phyloP scores from a whole-genome alignment of 805 yeast species.

The Starmera quercuum region DNA sequence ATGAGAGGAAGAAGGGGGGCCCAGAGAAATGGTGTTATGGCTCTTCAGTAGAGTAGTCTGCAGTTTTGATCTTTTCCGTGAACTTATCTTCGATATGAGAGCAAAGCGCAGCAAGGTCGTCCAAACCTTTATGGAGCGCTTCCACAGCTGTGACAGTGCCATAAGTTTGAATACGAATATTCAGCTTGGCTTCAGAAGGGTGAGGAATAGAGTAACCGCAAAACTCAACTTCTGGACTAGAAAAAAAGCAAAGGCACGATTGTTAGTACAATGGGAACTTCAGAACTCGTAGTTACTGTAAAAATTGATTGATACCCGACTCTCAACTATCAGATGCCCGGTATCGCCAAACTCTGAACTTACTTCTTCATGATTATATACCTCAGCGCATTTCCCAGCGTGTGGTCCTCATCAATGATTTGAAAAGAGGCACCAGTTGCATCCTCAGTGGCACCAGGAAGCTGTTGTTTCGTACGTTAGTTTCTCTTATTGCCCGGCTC shows the following conservation, averaged over 20 bases:
- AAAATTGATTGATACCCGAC: neutral
- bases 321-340: too few relatives aligned
- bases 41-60: conserved; percentile 40
- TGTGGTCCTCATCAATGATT: conserved; percentile 90
- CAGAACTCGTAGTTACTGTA: too few relatives aligned
- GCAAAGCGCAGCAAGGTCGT: conserved; percentile 78
- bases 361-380: conserved; percentile 89
- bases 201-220: conserved; percentile 99
- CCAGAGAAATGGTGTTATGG: conserved; percentile 30
- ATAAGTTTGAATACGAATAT: conserved; percentile 90
- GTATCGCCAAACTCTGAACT: conserved; percentile 4
- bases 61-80: conserved; percentile 56
- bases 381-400: conserved; percentile 89
- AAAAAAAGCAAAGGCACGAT: neutral
- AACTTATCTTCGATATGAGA: conserved; percentile 75
- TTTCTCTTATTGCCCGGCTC: neutral
- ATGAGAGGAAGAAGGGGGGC: too few relatives aligned
- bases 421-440: conserved; percentile 95
- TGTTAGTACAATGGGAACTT: conserved; percentile 1
- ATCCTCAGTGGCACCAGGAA: conserved; percentile 88
- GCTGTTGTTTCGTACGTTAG: conserved; percentile 11
- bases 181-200: conserved; percentile 87
- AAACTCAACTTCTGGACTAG: conserved; percentile 85
- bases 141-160: conserved; percentile 81
- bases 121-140: conserved; percentile 87